Base-by-base conservation (phyloP, 1,284 basidiomycete species). In the Tilletia indica region DNA sequence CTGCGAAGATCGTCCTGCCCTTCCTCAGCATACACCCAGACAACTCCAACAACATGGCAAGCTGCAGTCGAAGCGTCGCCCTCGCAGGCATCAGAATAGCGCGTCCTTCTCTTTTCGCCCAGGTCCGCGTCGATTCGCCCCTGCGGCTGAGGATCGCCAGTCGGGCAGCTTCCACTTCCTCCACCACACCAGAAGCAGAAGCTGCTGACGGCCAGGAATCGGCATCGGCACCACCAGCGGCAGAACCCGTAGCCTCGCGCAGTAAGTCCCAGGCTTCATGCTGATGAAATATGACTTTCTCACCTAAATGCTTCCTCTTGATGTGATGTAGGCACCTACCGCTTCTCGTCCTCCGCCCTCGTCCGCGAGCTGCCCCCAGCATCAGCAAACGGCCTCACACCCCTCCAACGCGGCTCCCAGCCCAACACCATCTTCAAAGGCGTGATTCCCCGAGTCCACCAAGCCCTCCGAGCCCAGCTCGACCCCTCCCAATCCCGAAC, bases 401-500 rank as follows among this genome's bases (percentile, higher is more conserved):
- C 49, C 67, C 64, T 74, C 61, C 72, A 74, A 3, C 74, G 80
- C 14, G 77, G 76, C 1, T 79, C 78, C 0, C 45, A 54, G 39
- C 69, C 76, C 54, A 80, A 76, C 48, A 68, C 73, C 56, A 70
- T 73, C 54, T 74, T 71, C 63, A 71, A 75, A 31, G 80, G 73
- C 19, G 77, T 82, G 36, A 78, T 83, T 76, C 76, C 77, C 1
- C 75, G 76, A 36, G 76, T 80, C 21, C 75, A 79, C 72, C 72
- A 74, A 14, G 77, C 80, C 21, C 76, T 83, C 11, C 76, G 78
- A 2, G 68, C 74, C 14, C 76, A 81, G 47, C 73, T 74, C 49
- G 82, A 83, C 71, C 80, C 80, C 0, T 71, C 71, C 64, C 77
- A 77, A 48, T 69, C 75, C 1, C 75, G 82, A 58, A 81, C 81